These are phyloP conservation scores for Agastache rugosa DNA, from an alignment of 257 asterid species.

Conservation along the genomic window DNA sequence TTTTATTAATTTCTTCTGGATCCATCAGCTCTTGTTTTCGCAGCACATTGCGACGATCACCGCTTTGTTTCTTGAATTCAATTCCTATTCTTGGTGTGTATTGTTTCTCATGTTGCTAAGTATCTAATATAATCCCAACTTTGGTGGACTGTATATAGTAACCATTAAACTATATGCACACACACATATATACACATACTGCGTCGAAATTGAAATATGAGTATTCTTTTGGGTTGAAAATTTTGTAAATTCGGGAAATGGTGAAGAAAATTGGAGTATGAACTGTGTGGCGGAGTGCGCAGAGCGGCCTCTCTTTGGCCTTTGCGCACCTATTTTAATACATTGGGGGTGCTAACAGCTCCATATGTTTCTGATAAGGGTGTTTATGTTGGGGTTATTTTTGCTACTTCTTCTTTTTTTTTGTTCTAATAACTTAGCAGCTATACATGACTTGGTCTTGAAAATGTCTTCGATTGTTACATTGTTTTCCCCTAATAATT, in stretches of 20 bases:
- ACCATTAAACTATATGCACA: not conserved
- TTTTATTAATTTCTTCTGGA: too few species aligned
- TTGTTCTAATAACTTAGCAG: too few species aligned
- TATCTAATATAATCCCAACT: not conserved
- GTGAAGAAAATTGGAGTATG: constrained; percentile 70
- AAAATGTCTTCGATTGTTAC: too few species aligned
- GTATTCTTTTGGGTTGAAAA: not conserved
- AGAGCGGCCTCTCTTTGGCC: too few species aligned
- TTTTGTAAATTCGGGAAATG: constrained; percentile 32
- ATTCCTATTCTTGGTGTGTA: constrained; percentile 38
- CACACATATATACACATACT: not conserved
- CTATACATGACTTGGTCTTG: too few species aligned
- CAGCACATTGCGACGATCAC: constrained; percentile 43
- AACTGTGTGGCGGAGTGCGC: constrained; percentile 77
- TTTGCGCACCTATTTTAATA: too few species aligned
- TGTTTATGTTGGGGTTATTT: too few species aligned
- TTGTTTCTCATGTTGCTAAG: not conserved
- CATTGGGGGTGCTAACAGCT: too few species aligned
- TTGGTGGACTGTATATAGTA: not conserved
- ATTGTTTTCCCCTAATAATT: too few species aligned
- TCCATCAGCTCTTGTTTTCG: constrained; percentile 22
- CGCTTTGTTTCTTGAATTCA: constrained; percentile 22
- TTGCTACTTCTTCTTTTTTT: too few species aligned
- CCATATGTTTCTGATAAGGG: too few species aligned
- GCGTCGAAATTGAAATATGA: not conserved